Conservation (phyloP, 164 flowering plant genomes). For the Vitis riparia region DNA sequence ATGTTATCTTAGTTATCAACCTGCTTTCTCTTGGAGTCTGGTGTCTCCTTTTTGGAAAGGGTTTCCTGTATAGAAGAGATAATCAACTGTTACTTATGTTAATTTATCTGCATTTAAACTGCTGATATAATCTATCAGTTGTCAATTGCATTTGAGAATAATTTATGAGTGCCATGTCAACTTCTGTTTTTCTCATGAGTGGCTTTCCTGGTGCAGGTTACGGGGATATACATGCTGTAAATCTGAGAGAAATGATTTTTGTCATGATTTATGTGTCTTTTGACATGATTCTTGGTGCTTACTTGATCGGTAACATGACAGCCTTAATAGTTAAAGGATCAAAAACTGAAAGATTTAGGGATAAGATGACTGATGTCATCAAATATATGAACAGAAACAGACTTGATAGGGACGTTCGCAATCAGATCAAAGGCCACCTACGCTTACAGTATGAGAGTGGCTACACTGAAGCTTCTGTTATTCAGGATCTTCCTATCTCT, state of each 20-base stretch:
- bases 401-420: constrained; percentile 49
- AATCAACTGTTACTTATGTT: neutral
- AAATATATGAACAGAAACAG: constrained; percentile 59
- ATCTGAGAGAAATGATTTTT: constrained; percentile 66
- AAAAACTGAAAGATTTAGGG: constrained; percentile 61
- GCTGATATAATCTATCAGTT: neutral
- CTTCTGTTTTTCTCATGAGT: too few relatives aligned
- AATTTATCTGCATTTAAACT: neutral
- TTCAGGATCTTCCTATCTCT: constrained; percentile 56
- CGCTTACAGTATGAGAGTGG: constrained; percentile 56
- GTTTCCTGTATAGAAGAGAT: neutral
- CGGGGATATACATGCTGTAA: constrained; percentile 75
- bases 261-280: constrained; percentile 63
- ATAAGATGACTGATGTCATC: constrained; percentile 57
- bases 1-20: too few relatives aligned
- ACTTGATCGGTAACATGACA: constrained; percentile 70
- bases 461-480: constrained; percentile 50
- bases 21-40: too few relatives aligned
- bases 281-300: constrained; percentile 73
- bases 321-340: constrained; percentile 75
- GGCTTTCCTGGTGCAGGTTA: constrained; percentile 40
- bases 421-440: constrained; percentile 53
- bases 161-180: neutral
- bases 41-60: too few relatives aligned
- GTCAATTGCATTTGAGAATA: neutral